Percentiles rank a stretch among this genome's conserved stretches.
These are phyloP conservation scores for Camellia granthamiana DNA, from an alignment of 148 eudicot genomes.

Conservation along the genomic window DNA sequence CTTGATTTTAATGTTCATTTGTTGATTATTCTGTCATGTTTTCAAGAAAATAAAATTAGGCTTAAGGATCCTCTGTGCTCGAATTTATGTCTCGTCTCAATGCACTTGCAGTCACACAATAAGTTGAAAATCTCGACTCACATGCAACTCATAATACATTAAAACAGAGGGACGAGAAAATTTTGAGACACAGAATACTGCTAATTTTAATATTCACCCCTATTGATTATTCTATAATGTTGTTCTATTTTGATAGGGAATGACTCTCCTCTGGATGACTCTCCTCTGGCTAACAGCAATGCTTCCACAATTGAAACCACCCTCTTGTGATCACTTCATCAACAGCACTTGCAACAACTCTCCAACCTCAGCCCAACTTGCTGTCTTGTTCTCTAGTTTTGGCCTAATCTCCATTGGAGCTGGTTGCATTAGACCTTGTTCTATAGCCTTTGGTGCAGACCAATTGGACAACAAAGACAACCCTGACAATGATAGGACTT, in stretches of 20 bases:
- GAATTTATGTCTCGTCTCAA: no score
- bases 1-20: no score
- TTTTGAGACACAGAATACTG: no score
- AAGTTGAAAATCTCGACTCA: no score
- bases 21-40: no score
- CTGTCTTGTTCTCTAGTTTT: slow-evolving; percentile 26
- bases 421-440: slow-evolving; percentile 46
- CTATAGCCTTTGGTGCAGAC: slow-evolving; percentile 43
- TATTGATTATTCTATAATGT: no score
- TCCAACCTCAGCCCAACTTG: slow-evolving; percentile 27
- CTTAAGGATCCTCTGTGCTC: no score
- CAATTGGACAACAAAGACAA: slow-evolving; percentile 31
- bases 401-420: slow-evolving; percentile 45
- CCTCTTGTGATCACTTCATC: slow-evolving; percentile 26
- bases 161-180: no score
- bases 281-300: slow-evolving; percentile 38
- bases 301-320: slow-evolving; percentile 30
- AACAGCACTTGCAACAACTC: slow-evolving; percentile 15
- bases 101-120: no score
- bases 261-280: slow-evolving; percentile 29
- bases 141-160: no score
- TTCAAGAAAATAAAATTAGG: no score
- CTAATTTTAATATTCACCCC: no score
- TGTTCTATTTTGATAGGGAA: slow-evolving; percentile 23
- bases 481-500: slow-evolving; percentile 12